phyloP scores from a whole-genome alignment of 2,329 filamentous ascomycete genomes.

The Alternaria metachromatica region DNA sequence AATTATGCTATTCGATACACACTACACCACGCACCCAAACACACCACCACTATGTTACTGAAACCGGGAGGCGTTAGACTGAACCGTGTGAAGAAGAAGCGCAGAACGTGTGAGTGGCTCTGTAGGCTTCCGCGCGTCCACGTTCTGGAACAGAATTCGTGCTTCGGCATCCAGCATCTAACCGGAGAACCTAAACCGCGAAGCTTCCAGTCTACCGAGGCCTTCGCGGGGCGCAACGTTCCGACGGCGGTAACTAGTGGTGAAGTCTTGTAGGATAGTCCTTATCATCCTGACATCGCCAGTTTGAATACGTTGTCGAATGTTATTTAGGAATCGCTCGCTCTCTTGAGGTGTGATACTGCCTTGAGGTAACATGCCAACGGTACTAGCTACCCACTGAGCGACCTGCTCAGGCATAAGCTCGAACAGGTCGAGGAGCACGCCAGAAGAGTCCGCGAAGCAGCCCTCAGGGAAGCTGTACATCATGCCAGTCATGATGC shows the following conservation, averaged over 20 bases:
- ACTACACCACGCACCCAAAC: constrained; percentile 7
- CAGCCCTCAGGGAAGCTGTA: constrained; percentile 96
- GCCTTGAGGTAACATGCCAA: constrained; percentile 82
- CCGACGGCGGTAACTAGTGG: constrained; percentile 87
- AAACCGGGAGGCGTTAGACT: background rate
- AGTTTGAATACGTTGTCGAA: constrained; percentile 75
- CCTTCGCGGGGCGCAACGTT: constrained; percentile 96
- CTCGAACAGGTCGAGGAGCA: constrained; percentile 89
- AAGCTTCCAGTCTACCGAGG: constrained; percentile 83
- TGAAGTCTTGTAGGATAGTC: constrained; percentile 91
- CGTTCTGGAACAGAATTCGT: constrained; percentile 8
- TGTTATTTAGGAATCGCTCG: constrained; percentile 78
- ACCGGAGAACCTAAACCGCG: constrained; percentile 77
- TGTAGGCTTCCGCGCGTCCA: background rate
- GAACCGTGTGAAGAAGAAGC: background rate
- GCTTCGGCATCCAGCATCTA: constrained; percentile 26
- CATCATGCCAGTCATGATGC: constrained; percentile 97
- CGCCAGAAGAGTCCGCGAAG: constrained; percentile 91
- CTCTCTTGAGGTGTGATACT: constrained; percentile 76
- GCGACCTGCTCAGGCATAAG: constrained; percentile 81
- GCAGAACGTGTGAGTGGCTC: background rate
- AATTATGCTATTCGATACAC: constrained; percentile 21
- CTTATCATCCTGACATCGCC: constrained; percentile 80
- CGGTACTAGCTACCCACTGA: constrained; percentile 81
- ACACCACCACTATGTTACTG: background rate